Base-by-base conservation (phyloP, 2,329 filamentous ascomycete genomes). In the Chaetomiaceae sp. region DNA sequence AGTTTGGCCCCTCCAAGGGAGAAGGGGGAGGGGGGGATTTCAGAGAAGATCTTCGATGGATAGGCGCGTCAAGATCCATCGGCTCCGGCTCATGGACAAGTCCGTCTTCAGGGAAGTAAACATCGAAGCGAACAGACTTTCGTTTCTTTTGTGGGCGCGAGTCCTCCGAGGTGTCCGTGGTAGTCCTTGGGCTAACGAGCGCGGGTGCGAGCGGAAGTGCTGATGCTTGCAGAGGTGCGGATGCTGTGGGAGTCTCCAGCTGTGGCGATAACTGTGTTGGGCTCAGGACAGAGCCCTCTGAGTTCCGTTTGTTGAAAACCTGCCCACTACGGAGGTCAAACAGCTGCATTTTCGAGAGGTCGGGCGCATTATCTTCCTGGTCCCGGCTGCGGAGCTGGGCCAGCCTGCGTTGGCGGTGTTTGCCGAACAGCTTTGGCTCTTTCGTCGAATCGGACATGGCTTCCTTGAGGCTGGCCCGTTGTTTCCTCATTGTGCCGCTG, bases 371-470 rank as follows among this genome's bases (percentile, higher is more conserved):
- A 25, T 79, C 77, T 39, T 71, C 71, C 47, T 67, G 70, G 17
- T 73, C 70, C 23, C 74, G 72, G 5, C 65, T 67, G 35, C 63
- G 62, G 27, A 75, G 66, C 51, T 75, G 66, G 2, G 73, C 68
- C 17, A 72, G 63, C 30, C 74, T 70, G 21, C 62, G 58, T 8
- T 66, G 55, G 9, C 66, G 70, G 53, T 65, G 58, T 4, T 63
- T 71, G 2, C 48, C 62, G 37, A 79, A 75, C 9, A 70, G 52
- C 40, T 69, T 74, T 0, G 70, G 68, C 1, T 62, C 55, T 53
- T 68, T 75, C 2, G 58, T 66, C 8, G 70, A 58, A 60, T 81
- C 72, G 13, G 60, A 60, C 51, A 73, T 71, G 8, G 49, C 64
- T 3, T 74, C 68, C 13, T 57, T 60, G 3, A 79, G 61, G 12